Conservation (phyloP, 345 rosid species). For the Acer campestre region DNA sequence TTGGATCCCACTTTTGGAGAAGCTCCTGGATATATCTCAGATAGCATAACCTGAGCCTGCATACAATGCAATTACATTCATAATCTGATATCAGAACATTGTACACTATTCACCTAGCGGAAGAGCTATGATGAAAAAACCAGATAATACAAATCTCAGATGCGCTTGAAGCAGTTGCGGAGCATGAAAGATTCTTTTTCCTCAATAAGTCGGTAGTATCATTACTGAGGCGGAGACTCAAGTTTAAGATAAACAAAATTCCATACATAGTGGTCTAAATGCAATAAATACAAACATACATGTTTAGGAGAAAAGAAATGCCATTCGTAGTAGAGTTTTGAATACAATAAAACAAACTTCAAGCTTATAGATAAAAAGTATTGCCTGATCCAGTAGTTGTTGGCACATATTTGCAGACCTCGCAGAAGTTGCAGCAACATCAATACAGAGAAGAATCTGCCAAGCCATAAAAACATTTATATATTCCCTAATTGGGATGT, state of each 20-base stretch:
- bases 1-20: constrained; percentile 80
- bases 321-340: not conserved
- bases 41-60: constrained; percentile 89
- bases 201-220: not conserved
- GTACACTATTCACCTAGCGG: not conserved
- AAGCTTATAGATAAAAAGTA: constrained; percentile 18
- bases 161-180: not conserved
- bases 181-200: not conserved
- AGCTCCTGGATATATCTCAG: constrained; percentile 98
- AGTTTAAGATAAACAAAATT: not conserved
- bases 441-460: constrained; percentile 90
- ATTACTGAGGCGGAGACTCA: not conserved
- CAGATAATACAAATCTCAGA: constrained; percentile 2
- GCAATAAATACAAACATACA: constrained; percentile 6
- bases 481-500: constrained; percentile 16
- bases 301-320: constrained; percentile 2
- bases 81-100: constrained; percentile 5
- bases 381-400: constrained; percentile 88
- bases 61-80: constrained; percentile 16
- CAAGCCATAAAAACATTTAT: constrained; percentile 37
- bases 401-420: constrained; percentile 69
- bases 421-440: constrained; percentile 91
- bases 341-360: constrained; percentile 17
- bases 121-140: not conserved
- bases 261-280: not conserved